Percentiles rank a stretch among this genome's conserved stretches.
phyloP scores from a whole-genome alignment of 1,284 basidiomycete species.

The Mycosarcoma maydis region DNA sequence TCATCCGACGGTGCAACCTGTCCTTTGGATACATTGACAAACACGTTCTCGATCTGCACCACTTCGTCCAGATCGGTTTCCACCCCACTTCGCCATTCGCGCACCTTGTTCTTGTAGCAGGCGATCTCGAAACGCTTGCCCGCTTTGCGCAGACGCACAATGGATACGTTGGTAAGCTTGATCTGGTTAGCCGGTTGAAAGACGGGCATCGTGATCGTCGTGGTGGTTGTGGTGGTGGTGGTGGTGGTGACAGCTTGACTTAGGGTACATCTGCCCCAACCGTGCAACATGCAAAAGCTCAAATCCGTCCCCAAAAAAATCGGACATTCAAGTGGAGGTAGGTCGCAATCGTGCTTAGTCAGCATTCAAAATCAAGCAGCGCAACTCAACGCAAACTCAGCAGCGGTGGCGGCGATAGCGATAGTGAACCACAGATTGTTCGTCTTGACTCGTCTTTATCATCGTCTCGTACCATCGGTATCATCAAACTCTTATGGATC shows the following conservation, averaged over 20 bases:
- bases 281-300: too few relatives aligned
- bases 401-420: too few relatives aligned
- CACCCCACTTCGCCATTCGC: conserved; percentile 91
- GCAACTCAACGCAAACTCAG: too few relatives aligned
- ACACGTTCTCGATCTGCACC: conserved; percentile 94
- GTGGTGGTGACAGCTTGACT: too few relatives aligned
- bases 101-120: conserved; percentile 99
- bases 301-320: too few relatives aligned
- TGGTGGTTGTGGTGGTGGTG: too few relatives aligned
- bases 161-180: conserved; percentile 88
- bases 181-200: conserved; percentile 60
- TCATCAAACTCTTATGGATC: background rate
- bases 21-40: conserved; percentile 95
- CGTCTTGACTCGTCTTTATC: too few relatives aligned
- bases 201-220: conserved; percentile 20
- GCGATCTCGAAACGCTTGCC: conserved; percentile 99
- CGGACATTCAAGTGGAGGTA: conserved; percentile 22
- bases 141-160: conserved; percentile 93
- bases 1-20: conserved; percentile 89
- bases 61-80: conserved; percentile 96
- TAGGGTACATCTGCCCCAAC: too few relatives aligned
- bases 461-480: too few relatives aligned
- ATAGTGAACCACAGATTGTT: too few relatives aligned
- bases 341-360: conserved; percentile 13
- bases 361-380: too few relatives aligned